Evolutionary conservation across 345 rosid genomes (phyloP), one percentile per base, ranked within the genome.

Genomic region (Syzygium jambos): DNA sequence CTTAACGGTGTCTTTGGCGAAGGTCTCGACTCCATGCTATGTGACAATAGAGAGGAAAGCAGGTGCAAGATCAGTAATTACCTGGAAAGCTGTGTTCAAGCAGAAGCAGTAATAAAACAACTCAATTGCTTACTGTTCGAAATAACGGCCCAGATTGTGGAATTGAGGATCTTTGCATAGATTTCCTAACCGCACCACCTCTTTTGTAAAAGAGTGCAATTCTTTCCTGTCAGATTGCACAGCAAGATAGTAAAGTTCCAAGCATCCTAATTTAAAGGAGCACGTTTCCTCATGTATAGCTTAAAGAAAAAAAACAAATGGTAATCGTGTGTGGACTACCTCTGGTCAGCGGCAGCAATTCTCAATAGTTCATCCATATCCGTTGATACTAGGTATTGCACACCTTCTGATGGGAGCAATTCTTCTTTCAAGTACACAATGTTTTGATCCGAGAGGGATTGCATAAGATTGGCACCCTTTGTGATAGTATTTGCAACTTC

Each of bases 401-500:
- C 98, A 77, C 98, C 98, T 90, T 93, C 93, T 27, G 99, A 98
- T 16, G 93, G 96, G 83, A 98, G 95, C 89, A 98, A 98, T 21
- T 57, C 95, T 65, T 95, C 98, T 93, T 95, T 96, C 63, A 98
- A 90, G 92, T 94, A 95, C 85, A 84, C 89, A 65, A 95, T 91
- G 80, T 93, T 95, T 85, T 93, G 95, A 78, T 90, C 90, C 4
- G 98, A 94, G 55, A 97, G 96, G 46, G 99, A 95, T 59, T 95
- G 96, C 99, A 97, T 95, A 65, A 97, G 93, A 92, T 95, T 94
- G 88, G 97, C 93, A 73, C 99, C 99, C 93, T 95, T 97, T 83
- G 95, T 98, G 9, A 97, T 92, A 16, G 99, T 97, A 87, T 97
- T 97, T 85, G 99, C 99, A 41, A 94, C 99, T 93, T 97, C 99